Evolutionary conservation across 768 basidiomycete species (phyloP), one percentile per base, ranked within the genome.

Genomic region (Dioszegia crocea): DNA sequence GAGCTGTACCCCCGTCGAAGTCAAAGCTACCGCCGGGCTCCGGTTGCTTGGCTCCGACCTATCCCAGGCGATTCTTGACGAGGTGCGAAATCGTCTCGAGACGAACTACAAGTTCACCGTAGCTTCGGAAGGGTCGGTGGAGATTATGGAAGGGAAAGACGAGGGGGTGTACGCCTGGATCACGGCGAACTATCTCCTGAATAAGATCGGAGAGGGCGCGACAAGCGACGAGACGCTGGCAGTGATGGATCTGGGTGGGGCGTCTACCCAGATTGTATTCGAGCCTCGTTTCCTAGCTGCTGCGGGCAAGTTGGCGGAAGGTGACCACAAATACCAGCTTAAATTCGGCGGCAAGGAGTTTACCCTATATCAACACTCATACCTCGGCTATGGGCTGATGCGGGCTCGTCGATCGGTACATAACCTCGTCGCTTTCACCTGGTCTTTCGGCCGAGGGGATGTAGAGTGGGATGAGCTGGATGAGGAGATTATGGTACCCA

Each of bases 111-210:
- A 86, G 10, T 98, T 97, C 79, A 79, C 75, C 26, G 61, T 87
- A 38, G 63, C 65, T 38, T 79, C 81, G n/a, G 77, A 82, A 24
- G 79, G 80, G 62, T 84, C 83, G 1, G 91, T 94, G 31, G 84
- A 82, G 40, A 86, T 97, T 62, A 93, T 97, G 93, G 93, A 96
- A 63, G 93, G 93, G 6, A 83, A 85, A 64, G 93, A 98, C 73
- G 94, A 97, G 77, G 94, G 91, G 73, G 90, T 97, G n/a, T 98
- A 89, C 74, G 91, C 94, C 27, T 98, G 94, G 93, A 91, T 97
- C 65, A 96, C 94, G 17, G 91, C 89, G 59, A 98, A 98, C 78
- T 97, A 96, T 78, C 82, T 97, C 47, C 80, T 94, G 41, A 82
- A 83, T 51, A 84, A 87, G 38, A 85, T 96, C 70, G 82, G 84